Evolutionary conservation across 345 rosid genomes (phyloP), one percentile per base, ranked within the genome.

Genomic region (Heritiera fomes): DNA sequence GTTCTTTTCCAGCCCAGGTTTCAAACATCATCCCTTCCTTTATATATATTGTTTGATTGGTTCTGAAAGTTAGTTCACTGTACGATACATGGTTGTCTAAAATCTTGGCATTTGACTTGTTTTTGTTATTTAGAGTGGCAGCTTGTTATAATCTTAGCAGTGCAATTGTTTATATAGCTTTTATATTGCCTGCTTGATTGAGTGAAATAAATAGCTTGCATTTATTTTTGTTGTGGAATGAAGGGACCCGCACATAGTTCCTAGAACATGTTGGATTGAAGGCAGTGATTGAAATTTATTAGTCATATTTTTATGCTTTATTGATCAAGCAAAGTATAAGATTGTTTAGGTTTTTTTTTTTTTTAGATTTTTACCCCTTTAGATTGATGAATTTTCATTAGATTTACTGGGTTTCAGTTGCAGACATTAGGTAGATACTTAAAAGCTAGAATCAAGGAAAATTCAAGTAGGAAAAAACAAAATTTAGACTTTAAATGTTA

Each of bases 1-100:
- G 95, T 84, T 91, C 84, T 92, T 87, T 89, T 90, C 96, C 74
- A 11, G 32, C 72, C 85, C 90, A 74, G 93, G 92, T 88, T 15
- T 45, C 20, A 6, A 15, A 14, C 15, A 49, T 6, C 41, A 47
- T 9, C n/a, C 56, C 41, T 49, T 45, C 38, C 12, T 46, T 46
- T 41, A 34, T 34, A 34, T 34, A 34, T 1, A 17, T 56, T n/a
- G 7, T 30, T 71, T 7, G 20, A 23, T 68, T 68, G 55, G 8
- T 45, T 68, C 15, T n/a, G 53, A 45, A 45, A 68, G 53, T 43
- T 43, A 23, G 58, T 28, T 49, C 41, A 30, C 5, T 70, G 38
- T 47, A 11, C 2, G 7, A 23, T 69, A 11, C 47, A 69, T 69
- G 73, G 28, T 70, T 49, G 41, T 13, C 41, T 70, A 23, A 38